Evolutionary conservation across 805 yeast genomes (phyloP).

Genomic region (Myxozyma udenii): DNA sequence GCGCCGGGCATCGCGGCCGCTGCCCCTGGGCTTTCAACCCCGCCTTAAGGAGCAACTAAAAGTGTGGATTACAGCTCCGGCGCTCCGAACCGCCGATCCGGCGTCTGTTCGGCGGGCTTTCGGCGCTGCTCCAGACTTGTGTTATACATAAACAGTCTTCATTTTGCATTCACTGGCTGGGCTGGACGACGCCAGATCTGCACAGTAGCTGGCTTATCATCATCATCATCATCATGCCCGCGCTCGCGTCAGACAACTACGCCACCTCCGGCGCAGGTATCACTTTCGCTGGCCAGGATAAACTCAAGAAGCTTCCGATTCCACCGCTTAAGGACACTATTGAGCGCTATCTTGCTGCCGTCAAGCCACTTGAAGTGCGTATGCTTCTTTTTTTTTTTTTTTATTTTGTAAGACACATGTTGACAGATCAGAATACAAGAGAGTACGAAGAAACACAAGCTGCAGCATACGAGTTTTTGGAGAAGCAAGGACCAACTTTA

Average conservation of each 20-base stretch:
- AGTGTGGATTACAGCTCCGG: too few species aligned
- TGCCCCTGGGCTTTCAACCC: too few species aligned
- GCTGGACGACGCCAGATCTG: too few species aligned
- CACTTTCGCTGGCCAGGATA: conserved; percentile 60
- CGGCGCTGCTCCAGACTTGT: too few species aligned
- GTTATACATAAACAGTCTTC: too few species aligned
- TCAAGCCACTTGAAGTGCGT: conserved; percentile 65
- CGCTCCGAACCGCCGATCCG: neutral
- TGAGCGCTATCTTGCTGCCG: conserved; percentile 57
- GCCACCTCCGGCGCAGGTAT: conserved; percentile 28
- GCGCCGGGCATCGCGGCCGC: too few species aligned
- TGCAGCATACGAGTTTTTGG: conserved; percentile 58
- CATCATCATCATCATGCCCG: too few species aligned
- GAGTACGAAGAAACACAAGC: conserved; percentile 61
- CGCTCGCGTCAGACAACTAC: neutral
- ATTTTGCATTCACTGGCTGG: too few species aligned
- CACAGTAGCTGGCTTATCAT: too few species aligned
- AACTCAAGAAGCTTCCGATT: conserved; percentile 68
- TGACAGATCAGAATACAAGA: conserved; percentile 46
- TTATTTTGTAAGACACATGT: neutral
- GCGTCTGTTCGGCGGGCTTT: too few species aligned
- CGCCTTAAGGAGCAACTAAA: too few species aligned
- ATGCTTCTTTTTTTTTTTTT: neutral
- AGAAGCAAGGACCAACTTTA: conserved; percentile 53
- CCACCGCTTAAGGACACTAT: conserved; percentile 73